phyloP scores from a whole-genome alignment of 2,329 filamentous ascomycete genomes.

The Epichloe typhina region DNA sequence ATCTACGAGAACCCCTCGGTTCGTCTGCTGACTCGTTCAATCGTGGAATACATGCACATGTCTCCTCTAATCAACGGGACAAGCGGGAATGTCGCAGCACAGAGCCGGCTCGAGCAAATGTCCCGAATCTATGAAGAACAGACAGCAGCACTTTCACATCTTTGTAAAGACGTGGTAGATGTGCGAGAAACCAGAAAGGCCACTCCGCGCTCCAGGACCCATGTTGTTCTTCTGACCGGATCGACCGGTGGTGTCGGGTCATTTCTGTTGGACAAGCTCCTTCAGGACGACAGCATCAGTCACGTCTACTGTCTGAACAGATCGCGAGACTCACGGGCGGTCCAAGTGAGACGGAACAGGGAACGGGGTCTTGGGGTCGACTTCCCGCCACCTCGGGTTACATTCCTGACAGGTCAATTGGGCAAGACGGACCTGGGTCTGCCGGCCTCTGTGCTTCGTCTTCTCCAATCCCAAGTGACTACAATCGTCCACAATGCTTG shows the following conservation, averaged over 20 bases:
- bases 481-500: constrained; percentile 7
- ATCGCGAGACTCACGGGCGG: background rate
- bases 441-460: background rate
- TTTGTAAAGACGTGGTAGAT: background rate
- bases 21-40: background rate
- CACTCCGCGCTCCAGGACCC: background rate
- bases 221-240: constrained; percentile 4
- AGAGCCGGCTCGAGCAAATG: background rate
- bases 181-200: background rate
- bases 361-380: background rate
- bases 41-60: background rate
- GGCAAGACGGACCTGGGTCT: background rate
- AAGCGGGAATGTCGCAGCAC: background rate
- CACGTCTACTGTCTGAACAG: constrained; percentile 6
- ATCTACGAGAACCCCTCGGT: background rate
- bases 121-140: background rate
- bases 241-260: constrained; percentile 6
- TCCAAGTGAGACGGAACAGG: background rate
- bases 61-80: background rate
- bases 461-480: background rate
- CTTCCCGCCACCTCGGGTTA: background rate
- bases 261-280: constrained; percentile 3
- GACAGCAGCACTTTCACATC: background rate
- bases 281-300: background rate
- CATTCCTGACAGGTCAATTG: constrained; percentile 3